Conservation (phyloP, 164 flowering plant species). For the Nymphaea colorata region DNA sequence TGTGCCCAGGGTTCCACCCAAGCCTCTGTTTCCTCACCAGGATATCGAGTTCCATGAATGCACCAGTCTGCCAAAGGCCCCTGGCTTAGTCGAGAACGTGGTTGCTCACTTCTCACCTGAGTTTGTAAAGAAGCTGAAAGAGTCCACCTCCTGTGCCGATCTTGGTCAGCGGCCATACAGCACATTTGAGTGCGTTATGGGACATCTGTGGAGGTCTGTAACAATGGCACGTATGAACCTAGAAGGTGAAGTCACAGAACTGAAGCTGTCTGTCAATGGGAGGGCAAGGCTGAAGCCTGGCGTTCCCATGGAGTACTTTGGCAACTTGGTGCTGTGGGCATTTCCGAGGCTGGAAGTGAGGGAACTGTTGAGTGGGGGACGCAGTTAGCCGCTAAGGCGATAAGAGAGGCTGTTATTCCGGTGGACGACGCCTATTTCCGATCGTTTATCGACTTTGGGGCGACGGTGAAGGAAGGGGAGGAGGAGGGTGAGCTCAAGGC, state of each 20-base stretch:
- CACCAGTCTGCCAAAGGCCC: not conserved
- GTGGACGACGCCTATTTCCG: conserved; percentile 8
- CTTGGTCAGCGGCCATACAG: not conserved
- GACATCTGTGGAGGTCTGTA: conserved; percentile 7
- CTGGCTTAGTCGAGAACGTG: conserved; percentile 1
- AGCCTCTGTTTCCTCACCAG: not conserved
- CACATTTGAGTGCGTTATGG: conserved; percentile 9
- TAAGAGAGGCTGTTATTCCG: conserved; percentile 5
- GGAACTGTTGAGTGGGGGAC: conserved; percentile 5
- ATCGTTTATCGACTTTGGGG: conserved; percentile 14
- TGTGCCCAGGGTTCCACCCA: conserved; percentile 5
- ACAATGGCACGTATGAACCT: conserved; percentile 1
- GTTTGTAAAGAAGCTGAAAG: conserved; percentile 1
- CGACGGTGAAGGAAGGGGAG: not conserved
- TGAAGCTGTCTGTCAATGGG: conserved; percentile 6
- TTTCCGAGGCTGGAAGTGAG: conserved; percentile 6
- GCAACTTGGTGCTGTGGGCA: conserved; percentile 14
- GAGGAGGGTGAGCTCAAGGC: conserved; percentile 4
- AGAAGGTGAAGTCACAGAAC: conserved; percentile 1
- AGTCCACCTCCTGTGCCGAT: not conserved
- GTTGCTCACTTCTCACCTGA: conserved; percentile 1
- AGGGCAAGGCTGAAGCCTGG: conserved; percentile 4
- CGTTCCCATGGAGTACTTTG: conserved; percentile 11
- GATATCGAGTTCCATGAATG: not conserved
- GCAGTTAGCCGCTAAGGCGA: conserved; percentile 2